A percentile compares a stretch with the other conserved stretches of the same genome.
These are phyloP conservation scores for Cladosporium sp. DNA, from an alignment of 2,329 filamentous ascomycete species.

Conservation along the genomic window DNA sequence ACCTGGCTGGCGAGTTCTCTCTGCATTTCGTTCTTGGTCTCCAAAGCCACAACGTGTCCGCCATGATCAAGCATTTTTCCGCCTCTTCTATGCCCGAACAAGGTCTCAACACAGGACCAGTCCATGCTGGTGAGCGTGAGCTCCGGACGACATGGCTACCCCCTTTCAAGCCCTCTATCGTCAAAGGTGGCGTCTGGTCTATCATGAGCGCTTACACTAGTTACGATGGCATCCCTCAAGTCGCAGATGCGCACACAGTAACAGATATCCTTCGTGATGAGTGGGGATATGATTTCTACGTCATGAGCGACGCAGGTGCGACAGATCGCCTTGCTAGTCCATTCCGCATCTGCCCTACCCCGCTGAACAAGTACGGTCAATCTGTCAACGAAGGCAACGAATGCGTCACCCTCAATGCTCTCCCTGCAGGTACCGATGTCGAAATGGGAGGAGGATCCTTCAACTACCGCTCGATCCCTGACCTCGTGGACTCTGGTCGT, in stretches of 20 bases:
- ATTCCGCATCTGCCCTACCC: conserved; percentile 59
- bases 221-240: conserved; percentile 65
- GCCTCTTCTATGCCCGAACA: conserved; percentile 66
- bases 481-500: conserved; percentile 57
- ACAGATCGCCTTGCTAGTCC: conserved; percentile 62
- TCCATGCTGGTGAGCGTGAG: conserved; percentile 53
- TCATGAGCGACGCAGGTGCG: conserved; percentile 66
- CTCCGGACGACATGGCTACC: conserved; percentile 51
- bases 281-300: conserved; percentile 57
- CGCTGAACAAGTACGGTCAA: conserved; percentile 28
- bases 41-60: conserved; percentile 60
- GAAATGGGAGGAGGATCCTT: conserved; percentile 75
- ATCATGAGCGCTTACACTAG: conserved; percentile 71
- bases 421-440: conserved; percentile 66
- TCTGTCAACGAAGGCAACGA: conserved; percentile 56
- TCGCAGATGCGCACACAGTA: conserved; percentile 60
- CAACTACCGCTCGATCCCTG: conserved; percentile 63
- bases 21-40: conserved; percentile 57
- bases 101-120: conserved; percentile 62
- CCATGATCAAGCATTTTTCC: conserved; percentile 72
- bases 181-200: conserved; percentile 61
- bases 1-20: conserved; percentile 63
- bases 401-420: conserved; percentile 57
- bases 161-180: conserved; percentile 64
- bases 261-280: conserved; percentile 66